These are phyloP conservation scores for Camellia sinensis DNA, from an alignment of 148 eudicot species.

Conservation along the genomic window DNA sequence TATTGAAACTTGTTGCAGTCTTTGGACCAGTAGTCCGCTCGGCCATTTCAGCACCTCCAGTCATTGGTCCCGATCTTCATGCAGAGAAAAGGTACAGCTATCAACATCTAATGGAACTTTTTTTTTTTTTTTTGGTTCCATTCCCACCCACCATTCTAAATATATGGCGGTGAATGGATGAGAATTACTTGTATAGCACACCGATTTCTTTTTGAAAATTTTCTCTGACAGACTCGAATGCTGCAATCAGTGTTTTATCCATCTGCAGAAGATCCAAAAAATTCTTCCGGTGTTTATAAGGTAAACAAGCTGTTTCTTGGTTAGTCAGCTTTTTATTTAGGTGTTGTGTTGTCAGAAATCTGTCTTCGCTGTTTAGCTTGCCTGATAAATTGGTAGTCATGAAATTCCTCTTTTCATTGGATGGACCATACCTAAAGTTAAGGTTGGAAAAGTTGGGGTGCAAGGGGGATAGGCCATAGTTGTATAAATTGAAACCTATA, in stretches of 20 bases:
- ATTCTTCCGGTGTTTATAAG: slow-evolving; percentile 58
- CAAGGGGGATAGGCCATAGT: background rate
- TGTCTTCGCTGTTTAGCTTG: background rate
- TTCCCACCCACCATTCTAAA: background rate
- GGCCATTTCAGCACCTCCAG: slow-evolving; percentile 72
- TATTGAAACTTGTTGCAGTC: slow-evolving; percentile 83
- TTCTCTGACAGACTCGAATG: slow-evolving; percentile 55
- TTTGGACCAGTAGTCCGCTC: slow-evolving; percentile 70
- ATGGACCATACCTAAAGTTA: background rate
- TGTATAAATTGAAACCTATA: background rate
- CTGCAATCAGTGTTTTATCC: slow-evolving; percentile 65
- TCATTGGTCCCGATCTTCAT: slow-evolving; percentile 84
- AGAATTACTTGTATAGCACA: background rate
- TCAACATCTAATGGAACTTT: background rate
- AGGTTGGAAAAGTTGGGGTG: background rate
- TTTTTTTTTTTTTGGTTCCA: background rate
- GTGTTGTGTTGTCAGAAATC: background rate
- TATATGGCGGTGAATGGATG: background rate
- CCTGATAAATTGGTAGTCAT: background rate
- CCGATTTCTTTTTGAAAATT: slow-evolving; percentile 9
- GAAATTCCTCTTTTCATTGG: no score
- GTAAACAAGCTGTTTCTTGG: slow-evolving; percentile 29
- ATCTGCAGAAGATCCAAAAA: slow-evolving; percentile 61
- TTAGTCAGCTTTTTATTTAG: slow-evolving; percentile 1
- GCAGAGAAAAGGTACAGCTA: slow-evolving; percentile 67